These are phyloP conservation scores for Venturia asperata DNA, from an alignment of 2,329 filamentous ascomycete species.

Conservation along the genomic window DNA sequence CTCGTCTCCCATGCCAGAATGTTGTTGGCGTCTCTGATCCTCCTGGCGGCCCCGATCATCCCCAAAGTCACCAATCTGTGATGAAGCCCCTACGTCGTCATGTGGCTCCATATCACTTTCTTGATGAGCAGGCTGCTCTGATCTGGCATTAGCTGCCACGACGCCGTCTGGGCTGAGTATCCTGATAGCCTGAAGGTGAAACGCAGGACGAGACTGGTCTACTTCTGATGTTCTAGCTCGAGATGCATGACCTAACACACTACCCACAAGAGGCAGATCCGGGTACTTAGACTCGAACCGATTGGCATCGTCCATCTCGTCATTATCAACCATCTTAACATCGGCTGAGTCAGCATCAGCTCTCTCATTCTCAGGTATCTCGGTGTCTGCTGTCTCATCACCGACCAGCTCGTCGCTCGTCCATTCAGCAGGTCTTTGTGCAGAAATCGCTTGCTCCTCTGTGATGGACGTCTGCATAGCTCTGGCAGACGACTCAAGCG, in stretches of 20 bases:
- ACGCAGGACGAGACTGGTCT: neutral
- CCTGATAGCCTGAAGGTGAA: neutral
- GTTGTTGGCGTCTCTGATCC: neutral
- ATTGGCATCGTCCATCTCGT: neutral
- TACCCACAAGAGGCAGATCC: neutral
- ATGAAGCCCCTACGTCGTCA: neutral
- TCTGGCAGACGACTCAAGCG: neutral
- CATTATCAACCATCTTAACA: neutral
- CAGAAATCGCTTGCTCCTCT: neutral
- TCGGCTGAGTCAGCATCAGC: neutral
- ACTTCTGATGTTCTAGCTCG: neutral
- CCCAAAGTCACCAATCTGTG: neutral
- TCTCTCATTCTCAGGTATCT: neutral
- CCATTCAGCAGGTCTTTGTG: no score
- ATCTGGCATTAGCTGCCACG: neutral
- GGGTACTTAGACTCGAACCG: neutral
- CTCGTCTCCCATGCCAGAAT: neutral
- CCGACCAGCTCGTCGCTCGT: neutral
- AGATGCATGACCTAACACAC: neutral
- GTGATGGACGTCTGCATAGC: neutral
- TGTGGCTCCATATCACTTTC: neutral
- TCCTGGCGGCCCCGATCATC: neutral
- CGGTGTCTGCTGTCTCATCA: neutral
- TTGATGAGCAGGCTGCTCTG: neutral
- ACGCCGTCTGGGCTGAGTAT: neutral